Percentiles rank a stretch among this genome's conserved stretches.
Evolutionary conservation across 306 rosid species (phyloP).

Genomic region (Parietaria judaica): DNA sequence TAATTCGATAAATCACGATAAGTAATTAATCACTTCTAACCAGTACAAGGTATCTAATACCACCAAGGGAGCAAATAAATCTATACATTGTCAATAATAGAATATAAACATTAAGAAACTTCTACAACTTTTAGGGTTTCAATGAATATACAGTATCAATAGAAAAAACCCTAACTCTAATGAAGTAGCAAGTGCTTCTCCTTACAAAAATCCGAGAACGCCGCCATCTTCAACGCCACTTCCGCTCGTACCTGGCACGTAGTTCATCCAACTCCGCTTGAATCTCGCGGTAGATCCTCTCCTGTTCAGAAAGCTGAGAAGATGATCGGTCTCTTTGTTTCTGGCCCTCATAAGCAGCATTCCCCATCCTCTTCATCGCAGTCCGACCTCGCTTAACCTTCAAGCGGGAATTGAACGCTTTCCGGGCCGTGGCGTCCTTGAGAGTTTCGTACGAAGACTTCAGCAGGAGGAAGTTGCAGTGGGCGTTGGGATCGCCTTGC

Average conservation of each 20-base stretch:
- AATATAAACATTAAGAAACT: too few species aligned
- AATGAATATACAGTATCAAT: too few species aligned
- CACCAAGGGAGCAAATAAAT: too few species aligned
- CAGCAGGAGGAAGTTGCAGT: constrained; percentile 50
- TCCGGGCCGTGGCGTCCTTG: constrained; percentile 72
- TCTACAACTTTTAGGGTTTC: too few species aligned
- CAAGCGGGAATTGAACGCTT: constrained; percentile 57
- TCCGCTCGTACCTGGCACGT: constrained; percentile 48
- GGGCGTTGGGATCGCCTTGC: constrained; percentile 71
- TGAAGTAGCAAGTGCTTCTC: too few species aligned
- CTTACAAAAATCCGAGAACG: too few species aligned
- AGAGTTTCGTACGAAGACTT: constrained; percentile 74
- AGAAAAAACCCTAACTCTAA: too few species aligned
- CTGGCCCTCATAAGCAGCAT: constrained; percentile 59
- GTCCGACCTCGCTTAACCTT: constrained; percentile 74
- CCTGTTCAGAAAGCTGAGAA: constrained; percentile 55
- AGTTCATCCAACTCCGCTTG: constrained; percentile 69
- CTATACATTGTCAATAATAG: too few species aligned
- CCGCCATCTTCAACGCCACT: too few species aligned
- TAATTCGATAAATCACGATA: too few species aligned
- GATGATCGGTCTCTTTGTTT: constrained; percentile 51
- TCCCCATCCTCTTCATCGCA: constrained; percentile 67
- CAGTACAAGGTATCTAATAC: too few species aligned
- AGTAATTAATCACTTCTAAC: too few species aligned
- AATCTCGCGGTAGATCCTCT: constrained; percentile 50